Percentiles rank a stretch among this genome's conserved stretches.
These are phyloP conservation scores for Pseudopyricularia javanii DNA, from an alignment of 2,329 filamentous ascomycete genomes.

Conservation along the genomic window DNA sequence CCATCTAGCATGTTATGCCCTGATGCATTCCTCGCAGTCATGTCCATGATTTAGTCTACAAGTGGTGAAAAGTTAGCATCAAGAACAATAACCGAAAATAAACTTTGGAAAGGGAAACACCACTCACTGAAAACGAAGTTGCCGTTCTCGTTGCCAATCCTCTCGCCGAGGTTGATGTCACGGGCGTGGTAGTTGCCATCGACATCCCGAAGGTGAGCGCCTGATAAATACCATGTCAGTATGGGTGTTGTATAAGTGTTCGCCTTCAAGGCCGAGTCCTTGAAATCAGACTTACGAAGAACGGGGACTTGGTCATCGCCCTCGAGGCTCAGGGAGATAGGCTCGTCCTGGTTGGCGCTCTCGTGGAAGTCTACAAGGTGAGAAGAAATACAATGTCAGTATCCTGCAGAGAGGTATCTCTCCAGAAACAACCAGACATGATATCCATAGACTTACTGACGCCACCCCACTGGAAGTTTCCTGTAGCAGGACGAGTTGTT, in stretches of 20 bases:
- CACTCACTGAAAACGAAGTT: constrained; percentile 21
- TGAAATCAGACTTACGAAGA: constrained; percentile 22
- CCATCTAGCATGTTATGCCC: background rate
- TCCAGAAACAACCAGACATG: background rate
- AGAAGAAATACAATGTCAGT: constrained; percentile 4
- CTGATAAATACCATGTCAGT: background rate
- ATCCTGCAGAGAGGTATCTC: background rate
- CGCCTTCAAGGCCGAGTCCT: background rate
- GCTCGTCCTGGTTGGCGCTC: constrained; percentile 20
- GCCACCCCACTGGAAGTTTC: constrained; percentile 31
- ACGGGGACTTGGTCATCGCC: constrained; percentile 35
- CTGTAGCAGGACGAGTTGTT: constrained; percentile 9
- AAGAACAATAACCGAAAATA: background rate
- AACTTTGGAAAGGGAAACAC: background rate
- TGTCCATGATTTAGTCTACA: background rate
- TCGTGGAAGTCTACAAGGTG: constrained; percentile 23
- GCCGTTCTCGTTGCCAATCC: constrained; percentile 41
- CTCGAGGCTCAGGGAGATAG: constrained; percentile 35
- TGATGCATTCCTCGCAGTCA: background rate
- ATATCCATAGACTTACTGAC: constrained; percentile 9
- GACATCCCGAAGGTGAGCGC: constrained; percentile 26
- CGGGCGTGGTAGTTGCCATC: constrained; percentile 26
- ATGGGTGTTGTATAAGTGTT: background rate
- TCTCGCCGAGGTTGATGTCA: constrained; percentile 44
- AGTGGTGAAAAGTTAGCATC: background rate